Evolutionary conservation across 75 land plant species (phyloP).

Genomic region (Sequoia sempervirens): DNA sequence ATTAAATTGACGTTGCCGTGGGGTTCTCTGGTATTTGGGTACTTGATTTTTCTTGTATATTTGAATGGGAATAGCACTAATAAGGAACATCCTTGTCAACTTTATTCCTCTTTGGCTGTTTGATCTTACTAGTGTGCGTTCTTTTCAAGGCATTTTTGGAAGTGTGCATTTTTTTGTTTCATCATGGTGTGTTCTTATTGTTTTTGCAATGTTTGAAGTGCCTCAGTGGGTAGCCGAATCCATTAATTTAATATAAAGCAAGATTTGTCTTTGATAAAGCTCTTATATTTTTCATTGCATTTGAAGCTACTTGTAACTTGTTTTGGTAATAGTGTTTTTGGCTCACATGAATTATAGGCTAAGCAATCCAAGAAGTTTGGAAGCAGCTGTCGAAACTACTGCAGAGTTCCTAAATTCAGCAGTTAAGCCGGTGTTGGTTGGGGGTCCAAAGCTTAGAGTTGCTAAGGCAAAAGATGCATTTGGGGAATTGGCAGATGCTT

Average conservation of each 20-base stretch:
- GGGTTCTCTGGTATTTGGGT: not conserved
- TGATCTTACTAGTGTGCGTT: not conserved
- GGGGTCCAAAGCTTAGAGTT: constrained; percentile 36
- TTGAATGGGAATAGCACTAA: not conserved
- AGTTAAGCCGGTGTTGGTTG: constrained; percentile 52
- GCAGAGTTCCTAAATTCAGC: constrained; percentile 38
- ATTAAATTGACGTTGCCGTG: not conserved
- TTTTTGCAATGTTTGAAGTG: too few species aligned
- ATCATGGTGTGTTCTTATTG: too few species aligned
- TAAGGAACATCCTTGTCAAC: not conserved
- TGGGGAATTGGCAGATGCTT: constrained; percentile 34
- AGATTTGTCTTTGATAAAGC: not conserved
- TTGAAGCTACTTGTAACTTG: not conserved
- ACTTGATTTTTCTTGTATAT: not conserved
- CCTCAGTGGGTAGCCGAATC: too few species aligned
- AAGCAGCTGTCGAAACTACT: constrained; percentile 35
- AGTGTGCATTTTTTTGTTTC: not conserved
- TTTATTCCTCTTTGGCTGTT: not conserved
- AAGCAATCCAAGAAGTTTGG: constrained; percentile 29
- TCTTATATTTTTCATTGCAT: not conserved
- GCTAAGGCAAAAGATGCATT: constrained; percentile 34
- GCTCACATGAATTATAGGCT: constrained; percentile 13
- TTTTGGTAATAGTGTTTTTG: not conserved
- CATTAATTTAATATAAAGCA: too few species aligned
- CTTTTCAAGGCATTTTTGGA: not conserved